These are phyloP conservation scores for Aspergillus pseudotamarii DNA, from an alignment of 2,329 filamentous ascomycete species.

Conservation along the genomic window DNA sequence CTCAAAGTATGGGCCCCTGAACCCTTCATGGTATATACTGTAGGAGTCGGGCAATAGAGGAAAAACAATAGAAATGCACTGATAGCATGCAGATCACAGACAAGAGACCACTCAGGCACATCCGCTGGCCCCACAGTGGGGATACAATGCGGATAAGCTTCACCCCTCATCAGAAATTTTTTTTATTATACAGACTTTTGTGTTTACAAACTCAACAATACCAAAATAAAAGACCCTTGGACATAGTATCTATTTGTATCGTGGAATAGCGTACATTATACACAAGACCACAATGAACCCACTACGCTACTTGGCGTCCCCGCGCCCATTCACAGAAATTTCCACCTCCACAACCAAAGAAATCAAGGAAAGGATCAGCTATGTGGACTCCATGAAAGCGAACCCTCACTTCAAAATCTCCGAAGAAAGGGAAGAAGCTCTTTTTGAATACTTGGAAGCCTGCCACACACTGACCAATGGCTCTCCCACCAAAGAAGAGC, in stretches of 20 bases:
- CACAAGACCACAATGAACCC: slow-evolving; percentile 10
- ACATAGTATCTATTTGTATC: background rate
- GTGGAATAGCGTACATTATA: background rate
- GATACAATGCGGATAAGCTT: background rate
- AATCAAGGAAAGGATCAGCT: slow-evolving; percentile 13
- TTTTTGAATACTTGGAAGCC: slow-evolving; percentile 9
- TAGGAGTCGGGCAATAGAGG: background rate
- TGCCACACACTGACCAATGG: slow-evolving; percentile 11
- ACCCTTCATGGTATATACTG: background rate
- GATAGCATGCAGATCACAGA: background rate
- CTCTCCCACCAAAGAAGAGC: background rate
- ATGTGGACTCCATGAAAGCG: slow-evolving; percentile 7
- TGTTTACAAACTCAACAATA: background rate
- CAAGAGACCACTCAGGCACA: background rate
- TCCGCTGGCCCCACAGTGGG: background rate
- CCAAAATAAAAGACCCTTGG: background rate
- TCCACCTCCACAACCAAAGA: slow-evolving; percentile 10
- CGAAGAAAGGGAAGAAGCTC: background rate
- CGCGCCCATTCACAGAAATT: slow-evolving; percentile 11
- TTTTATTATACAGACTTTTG: background rate
- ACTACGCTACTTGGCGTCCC: slow-evolving; percentile 17
- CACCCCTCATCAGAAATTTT: background rate
- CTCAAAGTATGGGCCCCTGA: no score
- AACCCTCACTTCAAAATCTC: slow-evolving; percentile 6
- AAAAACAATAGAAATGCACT: background rate